A percentile compares a stretch with the other conserved stretches of the same genome.
These are phyloP conservation scores for Fusarium ramigenum DNA, from an alignment of 2,329 filamentous ascomycete genomes.

Conservation along the genomic window DNA sequence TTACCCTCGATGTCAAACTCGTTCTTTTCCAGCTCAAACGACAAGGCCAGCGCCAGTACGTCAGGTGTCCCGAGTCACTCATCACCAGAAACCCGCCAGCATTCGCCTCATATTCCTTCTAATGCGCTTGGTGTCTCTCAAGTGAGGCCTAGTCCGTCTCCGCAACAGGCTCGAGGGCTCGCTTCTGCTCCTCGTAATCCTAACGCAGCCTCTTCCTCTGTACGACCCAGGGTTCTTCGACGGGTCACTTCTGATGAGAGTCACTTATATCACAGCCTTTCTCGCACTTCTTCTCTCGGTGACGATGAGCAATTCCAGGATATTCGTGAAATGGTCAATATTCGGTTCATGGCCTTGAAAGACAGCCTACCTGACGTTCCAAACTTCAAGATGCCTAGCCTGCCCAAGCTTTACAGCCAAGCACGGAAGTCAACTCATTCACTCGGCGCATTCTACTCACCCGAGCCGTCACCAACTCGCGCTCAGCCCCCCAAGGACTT, in stretches of 20 bases:
- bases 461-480: conserved; percentile 40
- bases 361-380: conserved; percentile 86
- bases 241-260: conserved; percentile 71
- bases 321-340: conserved; percentile 86
- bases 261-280: conserved; percentile 77
- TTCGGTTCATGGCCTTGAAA: conserved; percentile 86
- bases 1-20: conserved; percentile 55
- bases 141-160: conserved; percentile 21
- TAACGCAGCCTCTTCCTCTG: conserved; percentile 7
- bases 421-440: conserved; percentile 46
- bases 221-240: conserved; percentile 43
- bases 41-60: conserved; percentile 32
- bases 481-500: conserved; percentile 36
- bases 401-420: conserved; percentile 61
- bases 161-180: conserved; percentile 9
- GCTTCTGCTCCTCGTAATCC: background rate
- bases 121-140: conserved; percentile 6
- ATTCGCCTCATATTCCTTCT: conserved; percentile 2
- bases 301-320: conserved; percentile 84
- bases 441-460: conserved; percentile 44
- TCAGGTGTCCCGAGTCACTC: conserved; percentile 3
- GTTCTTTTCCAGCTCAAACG: conserved; percentile 51
- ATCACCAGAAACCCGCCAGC: conserved; percentile 3
- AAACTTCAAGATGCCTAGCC: conserved; percentile 74
- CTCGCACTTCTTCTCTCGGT: conserved; percentile 82